Evolutionary conservation across 768 basidiomycete genomes (phyloP), one percentile per base, ranked within the genome.

Genomic region (Chlorophyllum brunneum): DNA sequence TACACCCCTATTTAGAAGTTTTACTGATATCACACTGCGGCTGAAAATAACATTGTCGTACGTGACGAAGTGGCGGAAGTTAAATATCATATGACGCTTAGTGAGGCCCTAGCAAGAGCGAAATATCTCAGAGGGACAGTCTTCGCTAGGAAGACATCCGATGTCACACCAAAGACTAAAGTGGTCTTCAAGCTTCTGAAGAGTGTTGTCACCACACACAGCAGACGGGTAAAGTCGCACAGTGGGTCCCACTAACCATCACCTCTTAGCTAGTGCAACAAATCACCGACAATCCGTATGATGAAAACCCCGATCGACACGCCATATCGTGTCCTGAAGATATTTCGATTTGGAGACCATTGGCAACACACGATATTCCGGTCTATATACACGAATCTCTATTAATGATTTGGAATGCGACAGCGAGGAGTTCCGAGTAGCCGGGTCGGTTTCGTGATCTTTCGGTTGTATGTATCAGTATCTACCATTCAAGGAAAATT

Each of bases 341-440:
- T 57, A 67, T 67, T 20, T 69, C 75, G 2, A 77, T 85, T 15
- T 92, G 90, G 88, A 68, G 79, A 22, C 77, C 83, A 5, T 70
- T 92, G 34, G 70, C 70, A 0, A 61, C 59, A 3, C 58, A 78
- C 16, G 70, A 78, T 0, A 68, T 76, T 57, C 71, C 72, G 16
- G 74, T 92, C n/a, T 92, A 88, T 65, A 77, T 76, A 0, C 75
- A 78, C 24, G 88, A 92, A 62, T 68, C 92, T 23, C 64, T 93
- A 13, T 65, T 92, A 54, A 79, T 71, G 67, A 83, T 57, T 70
- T 88, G 18, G 80, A 82, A 20, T 87, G 82, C 80, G 75, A 88
- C 22, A 74, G 75, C 36, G 61, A 65, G 4, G 57, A 59, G 5
- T 73, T 70, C 56, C 60, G 58, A 39, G 67, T 79, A 39, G 48